Percentiles rank a stretch among this genome's conserved stretches.
These are phyloP conservation scores for Boletus speciosus DNA, from an alignment of 768 basidiomycete species.

Conservation along the genomic window DNA sequence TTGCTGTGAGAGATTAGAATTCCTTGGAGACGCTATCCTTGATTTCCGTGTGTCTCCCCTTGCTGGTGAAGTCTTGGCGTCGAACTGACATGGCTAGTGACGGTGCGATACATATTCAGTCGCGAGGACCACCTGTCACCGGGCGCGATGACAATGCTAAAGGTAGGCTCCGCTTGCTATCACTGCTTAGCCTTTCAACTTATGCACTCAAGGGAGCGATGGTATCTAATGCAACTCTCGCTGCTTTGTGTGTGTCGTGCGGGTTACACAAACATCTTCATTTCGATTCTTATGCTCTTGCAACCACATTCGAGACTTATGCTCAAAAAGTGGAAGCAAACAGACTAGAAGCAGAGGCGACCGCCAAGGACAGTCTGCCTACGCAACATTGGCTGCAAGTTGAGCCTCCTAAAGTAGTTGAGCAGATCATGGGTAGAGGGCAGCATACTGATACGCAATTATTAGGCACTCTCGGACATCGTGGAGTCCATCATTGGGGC, in stretches of 20 bases:
- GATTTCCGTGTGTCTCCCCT: conserved; percentile 62
- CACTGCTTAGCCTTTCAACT: neutral
- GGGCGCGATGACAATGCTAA: conserved; percentile 75
- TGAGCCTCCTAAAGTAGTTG: conserved; percentile 70
- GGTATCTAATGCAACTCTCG: conserved; percentile 79
- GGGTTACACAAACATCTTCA: conserved; percentile 62
- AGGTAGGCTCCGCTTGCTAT: conserved; percentile 40
- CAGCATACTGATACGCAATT: neutral
- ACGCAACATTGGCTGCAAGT: conserved; percentile 79
- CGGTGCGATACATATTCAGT: conserved; percentile 65
- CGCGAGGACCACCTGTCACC: conserved; percentile 63
- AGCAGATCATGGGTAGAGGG: neutral
- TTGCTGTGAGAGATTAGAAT: conserved; percentile 76
- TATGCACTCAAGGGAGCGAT: conserved; percentile 61
- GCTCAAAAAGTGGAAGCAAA: conserved; percentile 42
- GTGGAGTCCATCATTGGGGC: conserved; percentile 80
- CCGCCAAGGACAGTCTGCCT: conserved; percentile 46
- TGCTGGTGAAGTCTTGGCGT: neutral
- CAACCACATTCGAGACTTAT: conserved; percentile 52
- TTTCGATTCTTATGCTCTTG: conserved; percentile 53
- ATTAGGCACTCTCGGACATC: conserved; percentile 71
- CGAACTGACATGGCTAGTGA: conserved; percentile 46
- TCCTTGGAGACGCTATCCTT: conserved; percentile 81
- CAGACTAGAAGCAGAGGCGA: conserved; percentile 48
- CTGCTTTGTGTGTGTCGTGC: conserved; percentile 68